A percentile compares a stretch with the other conserved stretches of the same genome.
These are phyloP conservation scores for Camptophora hylomeconis DNA, from an alignment of 2,329 filamentous ascomycete genomes.

Conservation along the genomic window DNA sequence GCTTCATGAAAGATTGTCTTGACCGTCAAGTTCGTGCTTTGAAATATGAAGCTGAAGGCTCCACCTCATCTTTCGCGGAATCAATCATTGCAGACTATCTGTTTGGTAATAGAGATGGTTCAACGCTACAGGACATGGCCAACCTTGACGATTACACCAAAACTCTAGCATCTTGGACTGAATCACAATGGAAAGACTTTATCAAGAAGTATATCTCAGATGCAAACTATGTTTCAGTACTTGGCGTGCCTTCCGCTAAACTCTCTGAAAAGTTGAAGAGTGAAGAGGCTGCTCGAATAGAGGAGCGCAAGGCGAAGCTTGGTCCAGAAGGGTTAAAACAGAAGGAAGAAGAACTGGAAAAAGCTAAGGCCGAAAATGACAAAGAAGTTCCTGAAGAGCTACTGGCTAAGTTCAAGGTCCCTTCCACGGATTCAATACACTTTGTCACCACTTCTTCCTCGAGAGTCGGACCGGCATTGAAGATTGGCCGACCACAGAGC, in stretches of 20 bases:
- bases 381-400: conserved; percentile 69
- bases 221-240: conserved; percentile 72
- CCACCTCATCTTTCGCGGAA: conserved; percentile 66
- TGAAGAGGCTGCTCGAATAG: conserved; percentile 66
- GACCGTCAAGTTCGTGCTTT: conserved; percentile 66
- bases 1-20: conserved; percentile 79
- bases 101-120: conserved; percentile 75
- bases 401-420: conserved; percentile 71
- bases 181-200: conserved; percentile 71
- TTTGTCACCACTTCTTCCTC: conserved; percentile 85
- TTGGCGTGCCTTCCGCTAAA: conserved; percentile 72
- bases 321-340: conserved; percentile 70
- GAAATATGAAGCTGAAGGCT: conserved; percentile 72
- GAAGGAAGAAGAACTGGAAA: conserved; percentile 61
- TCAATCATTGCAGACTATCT: conserved; percentile 87
- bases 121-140: conserved; percentile 50
- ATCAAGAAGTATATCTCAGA: conserved; percentile 74
- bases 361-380: conserved; percentile 80
- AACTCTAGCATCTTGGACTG: conserved; percentile 60
- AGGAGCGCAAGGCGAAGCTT: conserved; percentile 63
- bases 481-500: conserved; percentile 55
- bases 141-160: conserved; percentile 45
- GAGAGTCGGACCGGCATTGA: conserved; percentile 62
- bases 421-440: conserved; percentile 78
- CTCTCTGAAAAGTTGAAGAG: conserved; percentile 69